A percentile compares a stretch with the other conserved stretches of the same genome.
phyloP scores from a whole-genome alignment of 306 rosid genomes.

The Cucumis hystrix region DNA sequence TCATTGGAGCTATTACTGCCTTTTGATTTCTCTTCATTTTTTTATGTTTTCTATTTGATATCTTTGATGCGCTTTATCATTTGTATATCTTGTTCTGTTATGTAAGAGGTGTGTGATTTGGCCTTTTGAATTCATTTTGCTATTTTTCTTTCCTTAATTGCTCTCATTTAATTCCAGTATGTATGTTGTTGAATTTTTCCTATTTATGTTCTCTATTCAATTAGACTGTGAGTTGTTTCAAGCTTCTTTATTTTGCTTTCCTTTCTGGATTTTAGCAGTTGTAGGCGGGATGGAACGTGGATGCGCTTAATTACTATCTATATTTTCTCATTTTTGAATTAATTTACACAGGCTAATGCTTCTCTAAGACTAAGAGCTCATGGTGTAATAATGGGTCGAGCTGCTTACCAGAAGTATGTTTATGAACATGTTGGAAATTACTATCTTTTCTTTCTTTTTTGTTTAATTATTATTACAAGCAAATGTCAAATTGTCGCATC shows the following conservation, averaged over 20 bases:
- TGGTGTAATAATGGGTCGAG: slow-evolving; percentile 98
- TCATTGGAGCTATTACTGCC: background rate
- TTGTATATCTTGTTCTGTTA: background rate
- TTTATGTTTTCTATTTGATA: background rate
- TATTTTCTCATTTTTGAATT: background rate
- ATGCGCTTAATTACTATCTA: background rate
- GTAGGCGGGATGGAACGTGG: background rate
- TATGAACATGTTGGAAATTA: background rate
- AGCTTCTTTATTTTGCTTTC: background rate
- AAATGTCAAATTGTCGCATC: background rate
- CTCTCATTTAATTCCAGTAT: background rate
- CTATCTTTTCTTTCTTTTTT: background rate
- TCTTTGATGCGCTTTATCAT: background rate
- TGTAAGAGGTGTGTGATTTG: background rate
- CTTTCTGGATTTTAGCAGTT: background rate
- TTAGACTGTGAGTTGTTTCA: background rate
- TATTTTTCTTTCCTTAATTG: background rate
- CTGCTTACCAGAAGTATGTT: slow-evolving; percentile 71
- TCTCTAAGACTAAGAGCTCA: slow-evolving; percentile 80
- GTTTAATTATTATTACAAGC: background rate
- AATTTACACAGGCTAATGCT: slow-evolving; percentile 42
- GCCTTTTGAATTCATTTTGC: background rate
- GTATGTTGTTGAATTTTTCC: background rate
- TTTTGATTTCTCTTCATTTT: background rate
- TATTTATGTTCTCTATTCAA: background rate